Percentiles rank a stretch among this genome's conserved stretches.
Conservation (phyloP, 768 basidiomycete species). For the Sarcomyxa edulis region DNA sequence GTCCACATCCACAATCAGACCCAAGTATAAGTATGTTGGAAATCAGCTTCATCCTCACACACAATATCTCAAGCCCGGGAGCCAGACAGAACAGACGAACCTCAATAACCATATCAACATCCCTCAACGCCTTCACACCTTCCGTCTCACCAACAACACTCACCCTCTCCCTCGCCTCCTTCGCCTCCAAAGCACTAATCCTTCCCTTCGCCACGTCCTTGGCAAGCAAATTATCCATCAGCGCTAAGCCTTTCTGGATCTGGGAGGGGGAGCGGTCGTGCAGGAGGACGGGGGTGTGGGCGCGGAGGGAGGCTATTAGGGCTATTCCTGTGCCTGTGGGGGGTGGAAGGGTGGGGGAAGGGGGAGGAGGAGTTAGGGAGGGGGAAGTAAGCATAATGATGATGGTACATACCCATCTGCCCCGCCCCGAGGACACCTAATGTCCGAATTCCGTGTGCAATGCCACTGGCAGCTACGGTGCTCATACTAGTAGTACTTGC, state of each 20-base stretch:
- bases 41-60: not conserved
- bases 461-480: no score
- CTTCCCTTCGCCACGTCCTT: slow-evolving; percentile 87
- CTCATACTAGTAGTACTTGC: no score
- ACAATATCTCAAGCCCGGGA: not conserved
- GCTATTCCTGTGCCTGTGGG: slow-evolving; percentile 78
- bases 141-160: slow-evolving; percentile 44
- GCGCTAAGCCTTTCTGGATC: slow-evolving; percentile 62
- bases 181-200: slow-evolving; percentile 61
- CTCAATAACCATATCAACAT: slow-evolving; percentile 91
- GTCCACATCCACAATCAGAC: not conserved
- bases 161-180: slow-evolving; percentile 67
- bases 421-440: slow-evolving; percentile 81
- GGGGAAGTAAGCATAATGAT: not conserved
- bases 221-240: slow-evolving; percentile 79
- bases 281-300: slow-evolving; percentile 81
- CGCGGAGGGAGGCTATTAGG: slow-evolving; percentile 78
- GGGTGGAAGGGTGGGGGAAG: no score
- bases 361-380: no score
- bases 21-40: not conserved
- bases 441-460: slow-evolving; percentile 68
- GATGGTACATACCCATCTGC: slow-evolving; percentile 47
- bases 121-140: slow-evolving; percentile 56
- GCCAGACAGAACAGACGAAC: slow-evolving; percentile 31
- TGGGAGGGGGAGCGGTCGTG: slow-evolving; percentile 76